Evolutionary conservation across 352 stramenopile species (phyloP).

Genomic region (Pythium insidiosum): DNA sequence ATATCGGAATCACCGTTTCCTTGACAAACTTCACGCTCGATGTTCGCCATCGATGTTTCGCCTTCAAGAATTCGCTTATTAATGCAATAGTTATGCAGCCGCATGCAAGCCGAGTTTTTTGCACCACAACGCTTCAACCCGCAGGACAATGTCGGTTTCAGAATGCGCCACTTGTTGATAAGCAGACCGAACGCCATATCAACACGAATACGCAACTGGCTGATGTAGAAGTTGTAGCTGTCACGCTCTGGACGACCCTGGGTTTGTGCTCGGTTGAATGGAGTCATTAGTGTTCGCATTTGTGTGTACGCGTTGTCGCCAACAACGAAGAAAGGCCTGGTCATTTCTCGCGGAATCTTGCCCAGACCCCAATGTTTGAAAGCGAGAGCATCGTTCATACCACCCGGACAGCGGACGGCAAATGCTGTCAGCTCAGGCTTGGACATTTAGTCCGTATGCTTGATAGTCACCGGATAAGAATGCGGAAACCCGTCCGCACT

Average conservation of each 20-base stretch:
- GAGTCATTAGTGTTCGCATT: constrained; percentile 1
- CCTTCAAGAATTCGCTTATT: not conserved
- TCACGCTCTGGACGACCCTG: constrained; percentile 1
- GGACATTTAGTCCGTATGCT: not conserved
- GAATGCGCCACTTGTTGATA: constrained; percentile 12
- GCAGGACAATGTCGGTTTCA: not conserved
- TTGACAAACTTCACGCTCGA: no score
- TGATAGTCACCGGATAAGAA: not conserved
- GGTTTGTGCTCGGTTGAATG: constrained; percentile 3
- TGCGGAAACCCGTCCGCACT: not conserved
- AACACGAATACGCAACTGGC: constrained; percentile 6
- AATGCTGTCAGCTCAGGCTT: not conserved
- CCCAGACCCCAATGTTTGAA: not conserved
- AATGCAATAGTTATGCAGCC: constrained; percentile 11
- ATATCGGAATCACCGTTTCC: no score
- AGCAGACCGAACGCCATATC: constrained; percentile 11
- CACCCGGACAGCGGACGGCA: not conserved
- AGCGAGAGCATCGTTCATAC: constrained; percentile 1
- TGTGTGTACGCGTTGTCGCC: constrained; percentile 7
- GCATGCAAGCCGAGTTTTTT: constrained; percentile 5
- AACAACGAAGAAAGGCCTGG: constrained; percentile 3
- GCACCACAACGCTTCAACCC: not conserved
- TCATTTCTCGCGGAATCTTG: not conserved
- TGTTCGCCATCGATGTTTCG: no score
- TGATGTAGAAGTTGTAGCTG: constrained; percentile 7